Evolutionary conservation across 2,329 filamentous ascomycete species (phyloP).

Genomic region (Apiospora malaysiana): DNA sequence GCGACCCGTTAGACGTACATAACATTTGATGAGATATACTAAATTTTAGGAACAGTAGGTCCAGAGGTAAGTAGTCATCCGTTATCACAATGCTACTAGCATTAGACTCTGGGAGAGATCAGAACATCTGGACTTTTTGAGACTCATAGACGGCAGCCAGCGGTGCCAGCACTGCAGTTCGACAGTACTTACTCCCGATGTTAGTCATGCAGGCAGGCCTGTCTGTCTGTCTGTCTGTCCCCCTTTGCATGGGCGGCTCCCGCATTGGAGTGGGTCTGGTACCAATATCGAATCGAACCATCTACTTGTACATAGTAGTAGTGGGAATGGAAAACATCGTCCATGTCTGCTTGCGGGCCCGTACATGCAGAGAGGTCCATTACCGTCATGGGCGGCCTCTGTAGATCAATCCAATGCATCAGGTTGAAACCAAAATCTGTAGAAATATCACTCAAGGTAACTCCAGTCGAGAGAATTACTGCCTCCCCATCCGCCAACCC

Average conservation of each 20-base stretch:
- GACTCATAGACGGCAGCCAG: too few relatives aligned
- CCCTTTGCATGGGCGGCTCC: neutral
- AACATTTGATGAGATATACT: neutral
- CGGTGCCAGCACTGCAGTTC: too few relatives aligned
- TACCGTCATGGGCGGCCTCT: slow-evolving; percentile 8
- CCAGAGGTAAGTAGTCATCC: too few relatives aligned
- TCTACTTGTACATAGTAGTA: neutral
- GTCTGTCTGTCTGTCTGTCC: neutral
- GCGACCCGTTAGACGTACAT: neutral
- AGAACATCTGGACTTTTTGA: neutral
- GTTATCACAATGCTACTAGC: too few relatives aligned
- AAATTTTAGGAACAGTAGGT: neutral
- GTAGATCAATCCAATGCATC: neutral
- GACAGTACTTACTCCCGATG: too few relatives aligned
- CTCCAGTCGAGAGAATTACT: neutral
- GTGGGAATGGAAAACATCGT: neutral
- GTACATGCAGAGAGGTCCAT: neutral
- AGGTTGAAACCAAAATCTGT: neutral
- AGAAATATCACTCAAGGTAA: neutral
- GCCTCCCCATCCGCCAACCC: neutral
- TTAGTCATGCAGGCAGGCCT: neutral
- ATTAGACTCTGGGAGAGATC: neutral
- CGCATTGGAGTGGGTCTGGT: neutral
- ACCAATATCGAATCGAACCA: slow-evolving; percentile 3
- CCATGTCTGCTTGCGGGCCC: neutral